Evolutionary conservation across 2,329 filamentous ascomycete genomes (phyloP).

Genomic region (Calonectria pseudoreteaudii): DNA sequence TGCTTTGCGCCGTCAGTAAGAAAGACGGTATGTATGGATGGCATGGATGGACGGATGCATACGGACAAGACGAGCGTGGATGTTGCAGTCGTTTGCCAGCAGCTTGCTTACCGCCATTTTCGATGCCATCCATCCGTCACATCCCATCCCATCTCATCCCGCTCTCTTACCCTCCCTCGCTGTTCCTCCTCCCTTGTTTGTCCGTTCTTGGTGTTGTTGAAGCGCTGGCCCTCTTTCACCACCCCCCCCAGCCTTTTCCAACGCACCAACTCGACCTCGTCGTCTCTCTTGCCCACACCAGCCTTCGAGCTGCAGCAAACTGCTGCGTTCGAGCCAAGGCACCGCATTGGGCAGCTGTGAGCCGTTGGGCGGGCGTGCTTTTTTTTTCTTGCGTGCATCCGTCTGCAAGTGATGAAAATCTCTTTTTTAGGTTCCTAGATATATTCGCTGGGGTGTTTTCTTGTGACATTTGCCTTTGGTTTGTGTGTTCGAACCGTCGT

Average conservation of each 20-base stretch:
- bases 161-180: background rate
- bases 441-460: background rate
- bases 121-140: slow-evolving; percentile 10
- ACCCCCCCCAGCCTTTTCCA: slow-evolving; percentile 15
- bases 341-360: slow-evolving; percentile 15
- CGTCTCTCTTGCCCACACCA: slow-evolving; percentile 4
- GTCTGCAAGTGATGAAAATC: background rate
- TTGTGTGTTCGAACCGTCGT: slow-evolving; percentile 8
- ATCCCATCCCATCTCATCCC: background rate
- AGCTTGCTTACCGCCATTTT: slow-evolving; percentile 17
- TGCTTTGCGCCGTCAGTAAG: slow-evolving; percentile 17
- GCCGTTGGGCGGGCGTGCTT: slow-evolving; percentile 31
- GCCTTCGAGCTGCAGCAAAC: slow-evolving; percentile 15
- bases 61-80: slow-evolving; percentile 15
- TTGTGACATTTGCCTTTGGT: background rate
- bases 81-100: slow-evolving; percentile 1
- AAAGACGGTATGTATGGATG: slow-evolving; percentile 22
- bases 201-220: background rate
- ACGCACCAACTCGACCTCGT: slow-evolving; percentile 13
- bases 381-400: background rate
- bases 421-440: background rate
- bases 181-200: slow-evolving; percentile 1
- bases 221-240: background rate
- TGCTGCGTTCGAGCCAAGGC: background rate
- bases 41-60: slow-evolving; percentile 10